These are phyloP conservation scores for Urtica urens DNA, from an alignment of 306 rosid species.

Conservation along the genomic window DNA sequence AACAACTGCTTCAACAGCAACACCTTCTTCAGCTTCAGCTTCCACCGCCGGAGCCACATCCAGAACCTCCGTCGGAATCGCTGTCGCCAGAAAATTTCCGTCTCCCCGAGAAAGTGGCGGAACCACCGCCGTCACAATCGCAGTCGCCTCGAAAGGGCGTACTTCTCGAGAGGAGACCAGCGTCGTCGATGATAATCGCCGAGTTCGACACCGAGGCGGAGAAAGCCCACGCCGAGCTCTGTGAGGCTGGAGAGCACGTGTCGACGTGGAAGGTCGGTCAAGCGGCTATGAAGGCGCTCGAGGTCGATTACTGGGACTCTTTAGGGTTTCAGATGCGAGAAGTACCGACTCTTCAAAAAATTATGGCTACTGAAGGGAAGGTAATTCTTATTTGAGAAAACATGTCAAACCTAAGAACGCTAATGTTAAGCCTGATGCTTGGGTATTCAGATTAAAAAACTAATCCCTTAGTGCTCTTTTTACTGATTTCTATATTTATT, in stretches of 20 bases:
- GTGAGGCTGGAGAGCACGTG: conserved; percentile 38
- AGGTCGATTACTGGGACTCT: conserved; percentile 49
- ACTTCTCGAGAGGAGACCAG: conserved; percentile 16
- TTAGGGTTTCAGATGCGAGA: conserved; percentile 66
- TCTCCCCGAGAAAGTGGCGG: no score
- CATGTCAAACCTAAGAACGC: no score
- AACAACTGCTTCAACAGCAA: no score
- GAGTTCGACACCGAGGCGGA: conserved; percentile 31
- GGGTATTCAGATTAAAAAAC: no score
- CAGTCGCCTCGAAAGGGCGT: conserved; percentile 1
- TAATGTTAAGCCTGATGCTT: no score
- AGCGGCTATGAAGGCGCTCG: conserved; percentile 37
- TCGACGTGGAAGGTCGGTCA: conserved; percentile 67
- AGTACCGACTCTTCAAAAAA: conserved; percentile 48
- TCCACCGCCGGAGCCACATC: no score
- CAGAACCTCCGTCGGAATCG: no score
- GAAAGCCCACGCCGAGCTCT: conserved; percentile 33
- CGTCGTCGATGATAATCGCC: conserved; percentile 14
- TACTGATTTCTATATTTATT: no score
- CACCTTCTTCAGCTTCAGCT: no score
- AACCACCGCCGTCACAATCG: not conserved
- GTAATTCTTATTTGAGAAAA: conserved; percentile 20
- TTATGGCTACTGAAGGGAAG: conserved; percentile 60
- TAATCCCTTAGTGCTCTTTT: no score
- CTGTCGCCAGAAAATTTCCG: no score